Evolutionary conservation across 148 eudicot species (phyloP).

Genomic region (Persicaria maculosa): DNA sequence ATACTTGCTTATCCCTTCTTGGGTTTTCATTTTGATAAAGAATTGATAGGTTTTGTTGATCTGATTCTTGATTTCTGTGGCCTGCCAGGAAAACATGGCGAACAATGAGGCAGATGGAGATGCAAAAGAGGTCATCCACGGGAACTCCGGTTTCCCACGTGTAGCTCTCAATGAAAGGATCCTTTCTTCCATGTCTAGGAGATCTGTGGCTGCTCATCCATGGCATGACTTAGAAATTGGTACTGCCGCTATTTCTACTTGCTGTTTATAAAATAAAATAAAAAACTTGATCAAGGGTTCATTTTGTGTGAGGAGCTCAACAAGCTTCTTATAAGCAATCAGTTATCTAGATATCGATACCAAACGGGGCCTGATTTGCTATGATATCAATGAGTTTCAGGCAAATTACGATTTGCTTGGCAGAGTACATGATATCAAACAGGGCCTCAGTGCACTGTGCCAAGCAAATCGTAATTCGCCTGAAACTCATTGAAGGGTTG

Average conservation of each 20-base stretch:
- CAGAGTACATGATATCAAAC: too few species aligned
- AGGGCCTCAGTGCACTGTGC: too few species aligned
- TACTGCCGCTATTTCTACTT: slow-evolving; percentile 14
- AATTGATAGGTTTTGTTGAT: background rate
- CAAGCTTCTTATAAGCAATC: too few species aligned
- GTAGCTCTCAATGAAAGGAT: slow-evolving; percentile 78
- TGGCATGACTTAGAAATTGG: slow-evolving; percentile 98
- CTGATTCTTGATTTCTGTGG: background rate
- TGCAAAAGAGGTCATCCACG: slow-evolving; percentile 18
- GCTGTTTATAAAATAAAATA: too few species aligned
- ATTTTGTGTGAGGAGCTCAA: background rate
- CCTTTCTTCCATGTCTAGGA: slow-evolving; percentile 66
- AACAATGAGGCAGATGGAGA: slow-evolving; percentile 33
- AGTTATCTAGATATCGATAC: too few species aligned
- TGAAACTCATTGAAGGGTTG: background rate
- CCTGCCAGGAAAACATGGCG: slow-evolving; percentile 38
- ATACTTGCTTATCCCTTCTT: background rate
- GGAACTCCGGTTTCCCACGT: slow-evolving; percentile 29
- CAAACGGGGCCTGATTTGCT: too few species aligned
- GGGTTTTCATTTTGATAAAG: background rate
- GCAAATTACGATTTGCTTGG: background rate
- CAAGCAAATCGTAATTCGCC: background rate
- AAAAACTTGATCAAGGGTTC: background rate
- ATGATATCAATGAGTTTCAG: background rate
- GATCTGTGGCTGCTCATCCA: slow-evolving; percentile 94